Base-by-base conservation (phyloP, 371 early-diverging fungal genomes). In the Circinella minor region DNA sequence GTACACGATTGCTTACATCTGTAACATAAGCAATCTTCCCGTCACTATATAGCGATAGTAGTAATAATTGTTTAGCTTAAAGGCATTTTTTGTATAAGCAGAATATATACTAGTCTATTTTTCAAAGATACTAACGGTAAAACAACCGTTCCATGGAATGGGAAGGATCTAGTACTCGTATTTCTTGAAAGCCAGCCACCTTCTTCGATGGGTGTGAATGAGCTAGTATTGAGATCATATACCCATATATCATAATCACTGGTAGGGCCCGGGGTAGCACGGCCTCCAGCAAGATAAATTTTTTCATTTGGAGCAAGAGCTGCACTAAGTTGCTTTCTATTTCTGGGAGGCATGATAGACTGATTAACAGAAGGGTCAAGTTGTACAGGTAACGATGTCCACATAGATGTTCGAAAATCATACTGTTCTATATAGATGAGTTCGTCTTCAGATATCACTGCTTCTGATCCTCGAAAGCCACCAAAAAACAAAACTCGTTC, bases 401-500 rank as follows among this genome's bases (percentile, higher is more conserved):
- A 54, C 15, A 6, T 6, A 54, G 54, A 8, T 18, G 54, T 54
- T 54, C 54, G 54, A 54, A 54, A 54, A 18, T 54, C 54, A 15
- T 54, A 54, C 54, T 54, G 54, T 54, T 54, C 54, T 15, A 54
- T n/a, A 15, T 54, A n/a, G n/a, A 54, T 8, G 15, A 15, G 15
- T 0, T 15, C 54, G 15, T 15, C 15, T 15, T 18, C 54, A 15
- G 1, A 13, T 8, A 1, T 15, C 2, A 15, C 8, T 54, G 6
- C 6, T 6, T 54, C 54, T 1, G 20, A 6, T 54, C 15, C 54
- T n/a, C 54, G 54, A 6, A 15, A 11, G 27, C 67, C 67, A 15
- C 67, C 67, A 34, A 67, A 47, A 13, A 67, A n/a, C 17, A 67
- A 46, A n/a, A 67, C 36, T 36, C 60, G 57, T 14, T 67, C 60